Evolutionary conservation across 2,329 filamentous ascomycete genomes (phyloP).

Genomic region (Pseudofabraea citricarpa): DNA sequence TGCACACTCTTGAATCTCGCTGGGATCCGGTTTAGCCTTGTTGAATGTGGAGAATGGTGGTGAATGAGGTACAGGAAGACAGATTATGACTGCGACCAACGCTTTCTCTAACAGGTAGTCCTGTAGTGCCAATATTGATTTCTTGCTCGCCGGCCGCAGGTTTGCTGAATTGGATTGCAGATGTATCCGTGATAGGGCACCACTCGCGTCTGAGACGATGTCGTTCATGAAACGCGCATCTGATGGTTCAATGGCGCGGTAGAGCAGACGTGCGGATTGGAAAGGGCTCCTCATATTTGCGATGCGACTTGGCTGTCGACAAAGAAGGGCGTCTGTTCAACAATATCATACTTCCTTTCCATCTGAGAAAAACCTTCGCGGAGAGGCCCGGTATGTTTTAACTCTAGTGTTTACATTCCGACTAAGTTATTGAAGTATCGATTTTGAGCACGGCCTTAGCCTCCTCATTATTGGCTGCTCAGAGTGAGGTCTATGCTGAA

Average conservation of each 20-base stretch:
- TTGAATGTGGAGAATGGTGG: constrained; percentile 4
- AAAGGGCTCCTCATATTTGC: neutral
- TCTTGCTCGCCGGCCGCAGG: constrained; percentile 26
- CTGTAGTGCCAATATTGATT: constrained; percentile 23
- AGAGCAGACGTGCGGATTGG: constrained; percentile 30
- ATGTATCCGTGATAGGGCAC: too few relatives aligned
- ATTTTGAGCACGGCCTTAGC: too few relatives aligned
- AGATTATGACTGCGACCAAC: constrained; percentile 33
- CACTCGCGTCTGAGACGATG: constrained; percentile 26
- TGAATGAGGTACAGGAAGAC: constrained; percentile 21
- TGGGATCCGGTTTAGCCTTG: constrained; percentile 9
- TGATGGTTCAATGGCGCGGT: constrained; percentile 31
- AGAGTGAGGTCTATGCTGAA: too few relatives aligned
- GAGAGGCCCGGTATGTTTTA: too few relatives aligned
- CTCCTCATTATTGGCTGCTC: too few relatives aligned
- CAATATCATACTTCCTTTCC: too few relatives aligned
- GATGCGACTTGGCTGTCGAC: too few relatives aligned
- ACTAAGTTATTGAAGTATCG: too few relatives aligned
- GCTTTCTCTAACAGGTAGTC: constrained; percentile 22
- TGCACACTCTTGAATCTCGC: neutral
- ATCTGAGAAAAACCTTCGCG: too few relatives aligned
- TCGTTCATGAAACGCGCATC: constrained; percentile 26
- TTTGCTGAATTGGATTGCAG: constrained; percentile 22
- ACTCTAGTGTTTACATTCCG: too few relatives aligned
- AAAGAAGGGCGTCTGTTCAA: too few relatives aligned